Conservation (phyloP, 768 basidiomycete species). For the Scleroderma citrinum region DNA sequence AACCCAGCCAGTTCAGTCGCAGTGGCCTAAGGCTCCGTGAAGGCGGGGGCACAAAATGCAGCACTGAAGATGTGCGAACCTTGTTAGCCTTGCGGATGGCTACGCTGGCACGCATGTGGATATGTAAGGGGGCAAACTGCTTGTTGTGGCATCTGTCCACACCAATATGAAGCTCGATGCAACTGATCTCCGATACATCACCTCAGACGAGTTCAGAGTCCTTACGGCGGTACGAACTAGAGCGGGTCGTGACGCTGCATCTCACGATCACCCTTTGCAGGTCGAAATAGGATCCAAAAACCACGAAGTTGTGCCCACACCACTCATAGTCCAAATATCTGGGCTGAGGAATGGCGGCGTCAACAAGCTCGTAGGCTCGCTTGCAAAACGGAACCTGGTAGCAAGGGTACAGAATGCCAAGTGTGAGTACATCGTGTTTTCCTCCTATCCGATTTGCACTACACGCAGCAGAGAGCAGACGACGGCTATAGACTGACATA, state of each 20-base stretch:
- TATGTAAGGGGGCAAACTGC: background rate
- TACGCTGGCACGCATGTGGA: constrained; percentile 14
- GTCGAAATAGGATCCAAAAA: constrained; percentile 98
- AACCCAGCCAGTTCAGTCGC: constrained; percentile 14
- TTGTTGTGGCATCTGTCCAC: constrained; percentile 3
- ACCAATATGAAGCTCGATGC: constrained; percentile 83
- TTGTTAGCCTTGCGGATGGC: constrained; percentile 28
- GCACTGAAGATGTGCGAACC: constrained; percentile 17
- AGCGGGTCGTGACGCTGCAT: background rate
- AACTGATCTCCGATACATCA: constrained; percentile 89
- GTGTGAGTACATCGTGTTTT: constrained; percentile 45
- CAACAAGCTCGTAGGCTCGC: constrained; percentile 83
- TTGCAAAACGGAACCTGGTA: constrained; percentile 89
- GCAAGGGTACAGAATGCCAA: constrained; percentile 87
- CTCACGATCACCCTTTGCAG: constrained; percentile 34
- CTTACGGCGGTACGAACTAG: constrained; percentile 67
- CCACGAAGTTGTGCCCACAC: constrained; percentile 89
- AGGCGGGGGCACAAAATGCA: background rate
- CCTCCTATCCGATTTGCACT: background rate
- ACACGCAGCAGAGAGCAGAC: constrained; percentile 44
- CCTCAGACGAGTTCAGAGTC: constrained; percentile 91
- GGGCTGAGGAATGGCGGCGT: constrained; percentile 90
- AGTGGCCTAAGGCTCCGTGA: constrained; percentile 14
- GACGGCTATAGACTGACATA: constrained; percentile 97
- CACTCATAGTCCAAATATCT: constrained; percentile 87